Conservation (phyloP, 2,329 filamentous ascomycete species). For the Orbilia ellipsospora region DNA sequence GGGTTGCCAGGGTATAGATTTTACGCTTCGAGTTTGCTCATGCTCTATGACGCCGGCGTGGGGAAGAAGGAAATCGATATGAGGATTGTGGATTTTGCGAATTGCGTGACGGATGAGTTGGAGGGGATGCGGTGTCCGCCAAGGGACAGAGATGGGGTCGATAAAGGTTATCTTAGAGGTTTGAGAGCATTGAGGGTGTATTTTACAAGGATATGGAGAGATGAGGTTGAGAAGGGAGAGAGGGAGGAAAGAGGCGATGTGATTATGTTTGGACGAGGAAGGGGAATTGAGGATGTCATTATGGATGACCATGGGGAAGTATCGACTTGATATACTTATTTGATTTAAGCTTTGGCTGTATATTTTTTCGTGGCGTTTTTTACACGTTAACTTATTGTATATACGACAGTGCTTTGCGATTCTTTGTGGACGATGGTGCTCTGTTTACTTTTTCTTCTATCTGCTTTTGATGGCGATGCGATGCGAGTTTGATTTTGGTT, state of each 20-base stretch:
- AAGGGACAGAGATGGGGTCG: constrained; percentile 79
- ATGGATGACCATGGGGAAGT: constrained; percentile 59
- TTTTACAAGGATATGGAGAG: constrained; percentile 85
- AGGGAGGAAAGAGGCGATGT: constrained; percentile 64
- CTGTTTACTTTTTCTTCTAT: constrained; percentile 12
- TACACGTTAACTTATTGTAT: neutral
- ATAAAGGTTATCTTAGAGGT: constrained; percentile 88
- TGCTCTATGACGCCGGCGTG: constrained; percentile 90
- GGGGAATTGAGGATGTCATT: constrained; percentile 58
- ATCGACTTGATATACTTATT: constrained; percentile 55
- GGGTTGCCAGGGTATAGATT: constrained; percentile 87
- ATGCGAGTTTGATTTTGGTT: constrained; percentile 21
- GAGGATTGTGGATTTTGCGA: constrained; percentile 98
- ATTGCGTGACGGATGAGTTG: constrained; percentile 89
- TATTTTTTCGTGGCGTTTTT: neutral
- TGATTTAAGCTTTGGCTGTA: neutral
- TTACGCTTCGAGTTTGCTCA: constrained; percentile 92
- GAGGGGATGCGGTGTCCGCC: constrained; percentile 78
- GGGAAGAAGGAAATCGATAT: constrained; percentile 77
- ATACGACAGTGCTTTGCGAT: constrained; percentile 5
- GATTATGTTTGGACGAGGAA: constrained; percentile 61
- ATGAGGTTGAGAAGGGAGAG: constrained; percentile 70
- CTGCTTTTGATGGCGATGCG: constrained; percentile 35
- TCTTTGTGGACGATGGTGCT: constrained; percentile 19
- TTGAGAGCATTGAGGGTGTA: constrained; percentile 81